These are phyloP conservation scores for Phytophthora hybrid DNA, from an alignment of 352 stramenopile species.

Conservation along the genomic window DNA sequence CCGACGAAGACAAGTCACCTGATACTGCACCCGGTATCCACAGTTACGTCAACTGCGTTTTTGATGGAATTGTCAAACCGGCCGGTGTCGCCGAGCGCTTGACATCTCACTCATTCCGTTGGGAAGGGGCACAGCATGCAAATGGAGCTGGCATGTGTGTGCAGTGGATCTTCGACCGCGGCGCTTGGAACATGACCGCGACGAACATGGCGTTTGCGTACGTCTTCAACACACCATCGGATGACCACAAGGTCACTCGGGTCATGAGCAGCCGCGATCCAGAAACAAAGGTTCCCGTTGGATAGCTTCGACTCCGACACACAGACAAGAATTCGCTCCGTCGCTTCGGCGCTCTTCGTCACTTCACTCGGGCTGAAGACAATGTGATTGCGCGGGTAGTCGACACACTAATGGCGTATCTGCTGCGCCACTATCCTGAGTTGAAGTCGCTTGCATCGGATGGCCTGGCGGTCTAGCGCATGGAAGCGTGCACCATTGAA, in stretches of 20 bases:
- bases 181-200: neutral
- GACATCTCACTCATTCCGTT: too few species aligned
- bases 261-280: constrained; percentile 1
- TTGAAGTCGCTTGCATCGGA: neutral
- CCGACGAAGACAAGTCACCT: too few species aligned
- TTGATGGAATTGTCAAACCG: too few species aligned
- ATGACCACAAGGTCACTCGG: constrained; percentile 2
- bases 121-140: too few species aligned
- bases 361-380: neutral
- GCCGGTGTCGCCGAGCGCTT: too few species aligned
- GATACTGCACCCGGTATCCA: too few species aligned
- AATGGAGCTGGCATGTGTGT: neutral
- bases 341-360: neutral
- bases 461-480: neutral
- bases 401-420: neutral
- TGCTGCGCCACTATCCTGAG: neutral
- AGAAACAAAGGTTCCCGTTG: neutral
- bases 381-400: neutral
- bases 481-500: neutral
- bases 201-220: neutral
- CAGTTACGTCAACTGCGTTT: too few species aligned
- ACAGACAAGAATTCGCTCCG: neutral
- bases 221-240: neutral
- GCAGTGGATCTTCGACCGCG: neutral
- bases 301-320: constrained; percentile 5